Evolutionary conservation across 495 filamentous ascomycete genomes (phyloP), one percentile per base, ranked within the genome.

Genomic region (Poronia punctata): DNA sequence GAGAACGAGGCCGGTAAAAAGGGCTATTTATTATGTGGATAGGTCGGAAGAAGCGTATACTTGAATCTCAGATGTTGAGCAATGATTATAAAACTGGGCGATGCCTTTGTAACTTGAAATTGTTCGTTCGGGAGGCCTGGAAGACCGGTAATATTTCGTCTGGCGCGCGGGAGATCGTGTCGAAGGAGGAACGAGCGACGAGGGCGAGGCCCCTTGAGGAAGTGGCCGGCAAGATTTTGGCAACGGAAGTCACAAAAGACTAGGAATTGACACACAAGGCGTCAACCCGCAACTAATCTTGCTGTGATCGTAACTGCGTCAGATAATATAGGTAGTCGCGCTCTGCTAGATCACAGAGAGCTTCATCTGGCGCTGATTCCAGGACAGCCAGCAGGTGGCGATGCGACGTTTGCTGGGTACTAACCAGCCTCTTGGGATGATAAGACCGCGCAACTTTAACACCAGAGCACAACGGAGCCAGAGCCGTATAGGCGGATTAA

Each of bases 161-260:
- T 28, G 37, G 31, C 17, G 24, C 31, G n/a, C n/a, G n/a, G 20
- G 28, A 15, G 23, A 46, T 43, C 38, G 38, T 38, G 39, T 36
- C 31, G 43, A 46, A 27, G 46, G 41, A 50, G 37, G 46, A 59
- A 46, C 52, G 52, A 59, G 40, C 39, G 55, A 45, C 43, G 44
- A 51, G 46, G 49, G 49, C 32, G 19, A 39, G 18, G 17, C n/a
- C 52, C 33, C 22, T 32, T 22, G 22, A 28, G 28, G 50, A 11
- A 27, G 38, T 38, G 15, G 40, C n/a, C 40, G 27, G 22, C 23
- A 33, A 17, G 16, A 38, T n/a, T n/a, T n/a, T n/a, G n/a, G n/a
- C n/a, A n/a, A n/a, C n/a, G n/a, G n/a, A n/a, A n/a, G n/a, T n/a
- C n/a, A n/a, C n/a, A n/a, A n/a, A n/a, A n/a, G n/a, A n/a, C n/a